Evolutionary conservation across 768 basidiomycete species (phyloP).

Genomic region (Xanthoconium stramineum): DNA sequence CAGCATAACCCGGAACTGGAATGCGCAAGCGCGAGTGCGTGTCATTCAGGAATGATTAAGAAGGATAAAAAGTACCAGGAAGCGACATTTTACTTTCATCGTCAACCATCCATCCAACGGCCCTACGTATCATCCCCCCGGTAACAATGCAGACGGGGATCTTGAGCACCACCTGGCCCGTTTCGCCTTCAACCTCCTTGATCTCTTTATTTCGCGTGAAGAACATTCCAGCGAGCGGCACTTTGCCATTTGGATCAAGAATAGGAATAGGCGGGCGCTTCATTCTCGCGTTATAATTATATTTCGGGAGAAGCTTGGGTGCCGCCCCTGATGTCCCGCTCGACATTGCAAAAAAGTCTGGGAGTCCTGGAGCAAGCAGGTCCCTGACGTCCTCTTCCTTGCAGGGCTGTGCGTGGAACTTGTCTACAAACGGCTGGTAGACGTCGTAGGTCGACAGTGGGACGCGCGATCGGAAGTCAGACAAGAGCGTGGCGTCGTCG

Average conservation of each 20-base stretch:
- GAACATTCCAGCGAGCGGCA: background rate
- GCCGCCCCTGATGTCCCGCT: conserved; percentile 14
- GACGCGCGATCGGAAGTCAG: background rate
- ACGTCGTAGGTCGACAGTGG: conserved; percentile 8
- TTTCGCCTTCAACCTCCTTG: background rate
- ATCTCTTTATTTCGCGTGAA: background rate
- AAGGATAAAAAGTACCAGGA: background rate
- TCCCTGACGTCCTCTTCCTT: conserved; percentile 14
- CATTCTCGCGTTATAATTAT: background rate
- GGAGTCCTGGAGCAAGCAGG: conserved; percentile 19
- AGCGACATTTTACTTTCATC: background rate
- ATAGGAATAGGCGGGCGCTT: background rate
- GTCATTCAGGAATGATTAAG: background rate
- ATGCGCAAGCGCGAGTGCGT: background rate
- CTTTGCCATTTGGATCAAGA: background rate
- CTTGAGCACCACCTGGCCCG: background rate
- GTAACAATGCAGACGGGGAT: background rate
- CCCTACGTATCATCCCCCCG: background rate
- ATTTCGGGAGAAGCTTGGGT: conserved; percentile 9
- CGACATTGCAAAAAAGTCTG: conserved; percentile 5
- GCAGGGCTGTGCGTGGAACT: conserved; percentile 13
- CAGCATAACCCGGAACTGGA: conserved; percentile 14
- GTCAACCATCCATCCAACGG: background rate
- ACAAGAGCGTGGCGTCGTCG: background rate
- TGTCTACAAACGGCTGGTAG: conserved; percentile 14